Evolutionary conservation across 208 protist species (phyloP).

Genomic region (Trypanosoma platydactyli): DNA sequence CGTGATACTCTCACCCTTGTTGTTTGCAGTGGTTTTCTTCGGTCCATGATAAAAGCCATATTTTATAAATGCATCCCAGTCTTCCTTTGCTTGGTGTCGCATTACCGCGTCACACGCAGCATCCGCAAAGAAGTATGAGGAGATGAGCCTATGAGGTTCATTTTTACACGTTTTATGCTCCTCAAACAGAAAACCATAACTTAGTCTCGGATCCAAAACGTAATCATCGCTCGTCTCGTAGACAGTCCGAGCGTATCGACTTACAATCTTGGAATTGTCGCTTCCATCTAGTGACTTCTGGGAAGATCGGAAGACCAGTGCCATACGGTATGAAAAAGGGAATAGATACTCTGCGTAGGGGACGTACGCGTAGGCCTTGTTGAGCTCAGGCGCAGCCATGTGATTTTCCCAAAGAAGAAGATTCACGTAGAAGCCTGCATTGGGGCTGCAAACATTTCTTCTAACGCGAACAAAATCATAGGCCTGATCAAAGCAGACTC

Average conservation of each 20-base stretch:
- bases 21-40: conserved; percentile 13
- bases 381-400: conserved; percentile 45
- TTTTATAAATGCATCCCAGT: conserved; percentile 31
- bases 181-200: conserved; percentile 56
- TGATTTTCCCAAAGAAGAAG: conserved; percentile 76
- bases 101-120: conserved; percentile 16
- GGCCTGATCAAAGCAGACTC: conserved; percentile 78
- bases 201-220: conserved; percentile 52
- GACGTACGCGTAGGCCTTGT: conserved; percentile 58
- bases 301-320: conserved; percentile 30
- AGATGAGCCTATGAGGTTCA: not conserved
- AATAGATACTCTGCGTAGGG: conserved; percentile 49
- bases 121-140: conserved; percentile 26
- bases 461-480: conserved; percentile 74
- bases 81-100: conserved; percentile 17
- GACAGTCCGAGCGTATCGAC: conserved; percentile 25
- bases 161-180: not conserved
- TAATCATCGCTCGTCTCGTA: conserved; percentile 24
- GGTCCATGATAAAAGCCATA: conserved; percentile 34
- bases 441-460: conserved; percentile 84
- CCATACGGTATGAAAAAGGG: conserved; percentile 60
- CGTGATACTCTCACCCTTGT: conserved; percentile 13
- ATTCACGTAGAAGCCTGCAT: conserved; percentile 90
- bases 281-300: conserved; percentile 2
- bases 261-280: conserved; percentile 29